phyloP scores from a whole-genome alignment of 106 monocot genomes.

The Acorus calamus region DNA sequence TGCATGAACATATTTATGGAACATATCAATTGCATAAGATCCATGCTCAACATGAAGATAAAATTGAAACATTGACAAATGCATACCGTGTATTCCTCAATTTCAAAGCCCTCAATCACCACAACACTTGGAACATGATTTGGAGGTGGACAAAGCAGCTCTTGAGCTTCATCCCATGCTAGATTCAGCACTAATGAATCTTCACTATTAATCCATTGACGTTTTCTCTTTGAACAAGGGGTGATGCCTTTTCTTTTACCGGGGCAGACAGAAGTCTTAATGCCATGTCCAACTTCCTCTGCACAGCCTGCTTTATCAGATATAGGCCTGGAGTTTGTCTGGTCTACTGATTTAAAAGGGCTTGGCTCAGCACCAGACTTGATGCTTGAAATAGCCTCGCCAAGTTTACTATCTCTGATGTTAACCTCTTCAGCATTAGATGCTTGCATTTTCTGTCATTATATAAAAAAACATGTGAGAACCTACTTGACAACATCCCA shows the following conservation, averaged over 20 bases:
- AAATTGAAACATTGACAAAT: no score
- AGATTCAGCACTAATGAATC: conserved; percentile 86
- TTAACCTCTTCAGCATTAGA: conserved; percentile 42
- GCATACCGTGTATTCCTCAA: conserved; percentile 94
- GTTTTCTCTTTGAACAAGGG: conserved; percentile 67
- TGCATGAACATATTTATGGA: background rate
- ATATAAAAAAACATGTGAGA: conserved; percentile 2
- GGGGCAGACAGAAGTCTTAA: conserved; percentile 19
- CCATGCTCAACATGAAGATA: no score
- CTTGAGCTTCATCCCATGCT: conserved; percentile 97
- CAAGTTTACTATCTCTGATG: conserved; percentile 13
- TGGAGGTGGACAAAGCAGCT: conserved; percentile 67
- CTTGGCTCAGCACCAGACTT: conserved; percentile 38
- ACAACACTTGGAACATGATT: conserved; percentile 37
- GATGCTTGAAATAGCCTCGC: conserved; percentile 20
- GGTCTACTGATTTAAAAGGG: conserved; percentile 23
- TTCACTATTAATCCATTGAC: conserved; percentile 74
- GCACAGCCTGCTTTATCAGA: conserved; percentile 38
- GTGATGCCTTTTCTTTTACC: conserved; percentile 51
- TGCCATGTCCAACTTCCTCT: conserved; percentile 41
- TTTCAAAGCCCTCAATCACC: conserved; percentile 74
- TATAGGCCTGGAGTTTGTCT: conserved; percentile 26
- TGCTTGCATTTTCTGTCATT: conserved; percentile 42
- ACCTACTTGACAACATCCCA: background rate
- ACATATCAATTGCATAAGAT: background rate